Evolutionary conservation across 2,329 filamentous ascomycete species (phyloP).

Genomic region (Lojkania enalia): DNA sequence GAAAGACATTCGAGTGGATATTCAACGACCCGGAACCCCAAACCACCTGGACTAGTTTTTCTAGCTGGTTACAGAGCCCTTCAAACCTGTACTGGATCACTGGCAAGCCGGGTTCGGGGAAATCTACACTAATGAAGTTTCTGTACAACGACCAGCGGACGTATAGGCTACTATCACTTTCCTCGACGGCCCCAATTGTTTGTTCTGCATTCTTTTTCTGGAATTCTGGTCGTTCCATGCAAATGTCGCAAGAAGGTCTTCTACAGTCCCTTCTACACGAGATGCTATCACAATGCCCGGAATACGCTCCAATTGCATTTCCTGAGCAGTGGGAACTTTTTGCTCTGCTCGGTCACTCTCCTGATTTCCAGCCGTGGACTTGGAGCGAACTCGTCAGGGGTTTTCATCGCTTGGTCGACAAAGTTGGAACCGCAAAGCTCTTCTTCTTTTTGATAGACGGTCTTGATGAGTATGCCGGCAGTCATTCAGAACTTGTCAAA

Average conservation of each 20-base stretch:
- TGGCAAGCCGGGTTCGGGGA: background rate
- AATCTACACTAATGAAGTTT: background rate
- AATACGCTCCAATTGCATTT: background rate
- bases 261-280: background rate
- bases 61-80: background rate
- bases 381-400: background rate
- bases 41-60: background rate
- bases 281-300: background rate
- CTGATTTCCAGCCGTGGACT: background rate
- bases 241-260: conserved; percentile 1
- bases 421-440: background rate
- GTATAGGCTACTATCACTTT: background rate
- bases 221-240: background rate
- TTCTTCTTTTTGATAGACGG: background rate
- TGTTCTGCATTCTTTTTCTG: background rate
- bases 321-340: background rate
- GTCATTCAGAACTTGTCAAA: background rate
- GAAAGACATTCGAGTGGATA: conserved; percentile 3
- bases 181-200: background rate
- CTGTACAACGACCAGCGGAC: background rate
- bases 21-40: background rate
- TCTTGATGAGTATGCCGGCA: background rate
- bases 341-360: background rate
- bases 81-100: background rate
- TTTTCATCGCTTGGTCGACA: background rate